phyloP scores from a whole-genome alignment of 345 rosid species.

The Gossypium herbaceum region DNA sequence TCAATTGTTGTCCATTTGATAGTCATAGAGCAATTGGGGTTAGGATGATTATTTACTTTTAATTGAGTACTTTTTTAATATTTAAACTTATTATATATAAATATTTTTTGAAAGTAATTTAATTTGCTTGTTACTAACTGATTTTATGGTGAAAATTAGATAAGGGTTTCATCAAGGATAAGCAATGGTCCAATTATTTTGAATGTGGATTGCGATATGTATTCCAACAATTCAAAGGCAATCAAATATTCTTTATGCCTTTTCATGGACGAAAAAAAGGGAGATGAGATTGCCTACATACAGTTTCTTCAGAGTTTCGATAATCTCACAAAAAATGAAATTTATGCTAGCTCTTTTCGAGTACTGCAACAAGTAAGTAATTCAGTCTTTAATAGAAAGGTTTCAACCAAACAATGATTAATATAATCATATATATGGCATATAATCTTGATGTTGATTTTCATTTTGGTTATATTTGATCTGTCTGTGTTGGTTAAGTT shows the following conservation, averaged over 20 bases:
- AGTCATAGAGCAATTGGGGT: no score
- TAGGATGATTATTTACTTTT: no score
- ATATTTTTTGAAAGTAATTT: no score
- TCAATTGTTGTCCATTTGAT: no score
- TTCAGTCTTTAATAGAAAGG: background rate
- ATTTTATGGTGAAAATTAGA: background rate
- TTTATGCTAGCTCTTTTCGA: background rate
- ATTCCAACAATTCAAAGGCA: background rate
- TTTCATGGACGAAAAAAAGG: background rate
- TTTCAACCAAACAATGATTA: background rate
- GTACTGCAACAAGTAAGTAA: background rate
- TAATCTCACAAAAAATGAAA: background rate
- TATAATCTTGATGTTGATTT: background rate
- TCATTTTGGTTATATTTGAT: background rate
- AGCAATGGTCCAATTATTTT: conserved; percentile 1
- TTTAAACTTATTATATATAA: no score
- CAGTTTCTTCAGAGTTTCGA: background rate
- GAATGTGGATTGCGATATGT: background rate
- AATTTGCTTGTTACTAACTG: background rate
- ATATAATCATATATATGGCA: background rate
- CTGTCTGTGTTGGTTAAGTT: background rate
- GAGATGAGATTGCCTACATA: conserved; percentile 1
- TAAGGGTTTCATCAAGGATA: background rate
- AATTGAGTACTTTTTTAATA: no score
- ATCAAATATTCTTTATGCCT: background rate